phyloP scores from a whole-genome alignment of 306 rosid species.

The Casuarina cunninghamiana region DNA sequence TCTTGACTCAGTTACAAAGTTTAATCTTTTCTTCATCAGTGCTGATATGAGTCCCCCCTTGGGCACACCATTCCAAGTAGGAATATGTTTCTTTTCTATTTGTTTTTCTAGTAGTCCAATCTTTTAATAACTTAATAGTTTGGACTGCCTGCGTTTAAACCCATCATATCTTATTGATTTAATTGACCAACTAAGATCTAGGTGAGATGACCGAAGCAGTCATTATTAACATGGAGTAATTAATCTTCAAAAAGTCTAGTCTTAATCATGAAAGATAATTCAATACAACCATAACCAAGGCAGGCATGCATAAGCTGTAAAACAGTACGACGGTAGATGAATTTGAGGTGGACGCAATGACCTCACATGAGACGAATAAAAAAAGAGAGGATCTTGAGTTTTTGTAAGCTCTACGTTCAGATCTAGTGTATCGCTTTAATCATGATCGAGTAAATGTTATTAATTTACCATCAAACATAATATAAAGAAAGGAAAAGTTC shows the following conservation, averaged over 20 bases:
- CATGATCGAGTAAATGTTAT: neutral
- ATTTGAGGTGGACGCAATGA: no score
- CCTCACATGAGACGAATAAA: no score
- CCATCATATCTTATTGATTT: neutral
- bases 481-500: neutral
- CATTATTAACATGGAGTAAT: neutral
- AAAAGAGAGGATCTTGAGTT: neutral
- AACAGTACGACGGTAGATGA: no score
- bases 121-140: no score
- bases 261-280: no score
- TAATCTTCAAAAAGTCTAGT: no score
- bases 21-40: neutral
- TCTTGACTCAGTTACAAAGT: constrained; percentile 6
- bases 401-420: no score
- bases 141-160: neutral
- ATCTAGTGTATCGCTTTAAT: neutral
- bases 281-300: neutral
- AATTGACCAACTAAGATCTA: neutral
- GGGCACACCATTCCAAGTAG: no score
- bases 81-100: no score
- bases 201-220: neutral
- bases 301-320: neutral
- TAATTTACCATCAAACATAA: neutral
- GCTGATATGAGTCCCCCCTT: no score
- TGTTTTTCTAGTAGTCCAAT: no score